Evolutionary conservation across 169 alveolate species (phyloP), one percentile per base, ranked within the genome.

Genomic region (Plasmodium inui): DNA sequence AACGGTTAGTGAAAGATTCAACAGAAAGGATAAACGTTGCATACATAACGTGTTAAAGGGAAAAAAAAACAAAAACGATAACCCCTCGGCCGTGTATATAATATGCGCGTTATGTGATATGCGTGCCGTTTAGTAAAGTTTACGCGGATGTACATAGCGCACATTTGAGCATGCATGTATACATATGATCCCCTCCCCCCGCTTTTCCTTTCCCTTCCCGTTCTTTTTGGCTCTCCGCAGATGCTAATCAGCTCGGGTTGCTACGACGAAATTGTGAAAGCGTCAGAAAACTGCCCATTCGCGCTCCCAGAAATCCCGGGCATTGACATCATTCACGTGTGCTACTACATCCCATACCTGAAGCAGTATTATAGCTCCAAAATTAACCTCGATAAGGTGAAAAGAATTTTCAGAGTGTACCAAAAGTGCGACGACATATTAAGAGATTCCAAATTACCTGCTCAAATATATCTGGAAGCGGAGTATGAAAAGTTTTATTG

Each of bases 241-340:
- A 81, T 86, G 82, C 67, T 94, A 72, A 92, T 90, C 37, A 94
- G 95, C 82, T 61, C 95, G n/a, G 95, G 94, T 12, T 94, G 96
- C 32, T 83, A 92, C 73, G 95, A 92, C 44, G 95, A 92, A 76
- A 92, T 95, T 3, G 84, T 92, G 14, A 92, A 83, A 32, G 95
- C 96, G 14, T 82, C 93, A 80, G 80, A 95, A 50, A 85, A 78
- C 55, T 81, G 92, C 32, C 93, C 96, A 41, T 95, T 92, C 57
- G 83, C 53, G 7, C 83, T 95, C 41, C 95, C 89, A 22, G 90
- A 89, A 79, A 89, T 79, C 67, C 89, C 76, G 1, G 85, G 89
- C 4, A 79, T 89, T 22, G 90, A 89, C 12, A 79, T 89, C 82
- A 89, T 79, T 41, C 94, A 89, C 82, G 53, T 89, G 55, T 89